phyloP scores from a whole-genome alignment of 352 stramenopile species.

The Globisporangium cylindrosporum region DNA sequence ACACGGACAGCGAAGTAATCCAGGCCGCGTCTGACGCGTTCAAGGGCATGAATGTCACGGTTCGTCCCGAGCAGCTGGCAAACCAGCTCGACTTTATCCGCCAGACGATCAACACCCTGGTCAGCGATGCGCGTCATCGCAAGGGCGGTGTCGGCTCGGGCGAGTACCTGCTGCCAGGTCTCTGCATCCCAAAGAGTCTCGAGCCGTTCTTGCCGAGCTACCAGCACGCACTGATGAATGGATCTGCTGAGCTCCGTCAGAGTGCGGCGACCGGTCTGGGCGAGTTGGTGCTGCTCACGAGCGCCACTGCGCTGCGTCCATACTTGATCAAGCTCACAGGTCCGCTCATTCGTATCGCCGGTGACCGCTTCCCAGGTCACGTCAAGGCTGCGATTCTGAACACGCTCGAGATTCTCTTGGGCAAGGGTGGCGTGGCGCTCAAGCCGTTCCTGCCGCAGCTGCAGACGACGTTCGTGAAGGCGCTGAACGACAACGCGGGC shows the following conservation, averaged over 20 bases:
- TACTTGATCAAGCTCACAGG: constrained; percentile 98
- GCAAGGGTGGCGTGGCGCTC: constrained; percentile 94
- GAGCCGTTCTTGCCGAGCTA: constrained; percentile 98
- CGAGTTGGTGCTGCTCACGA: constrained; percentile 95
- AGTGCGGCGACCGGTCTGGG: constrained; percentile 93
- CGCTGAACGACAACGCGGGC: constrained; percentile 95
- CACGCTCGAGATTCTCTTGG: constrained; percentile 95
- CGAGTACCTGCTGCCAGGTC: constrained; percentile 75
- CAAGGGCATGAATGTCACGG: constrained; percentile 87
- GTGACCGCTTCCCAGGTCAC: constrained; percentile 96
- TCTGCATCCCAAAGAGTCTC: constrained; percentile 87
- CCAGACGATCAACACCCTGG: constrained; percentile 96
- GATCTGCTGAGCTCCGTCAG: constrained; percentile 83
- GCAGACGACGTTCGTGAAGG: constrained; percentile 99
- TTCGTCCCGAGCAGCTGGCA: constrained; percentile 91
- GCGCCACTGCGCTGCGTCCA: constrained; percentile 84
- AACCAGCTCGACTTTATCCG: constrained; percentile 97
- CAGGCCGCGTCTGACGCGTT: constrained; percentile 89
- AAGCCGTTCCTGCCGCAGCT: constrained; percentile 99
- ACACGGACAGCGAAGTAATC: constrained; percentile 88
- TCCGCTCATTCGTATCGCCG: constrained; percentile 98
- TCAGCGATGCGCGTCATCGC: constrained; percentile 93
- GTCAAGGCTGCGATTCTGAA: constrained; percentile 99
- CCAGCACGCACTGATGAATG: constrained; percentile 97
- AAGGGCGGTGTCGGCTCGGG: constrained; percentile 87